Conservation (phyloP, 2,329 filamentous ascomycete genomes). For the Aureobasidium zeae region DNA sequence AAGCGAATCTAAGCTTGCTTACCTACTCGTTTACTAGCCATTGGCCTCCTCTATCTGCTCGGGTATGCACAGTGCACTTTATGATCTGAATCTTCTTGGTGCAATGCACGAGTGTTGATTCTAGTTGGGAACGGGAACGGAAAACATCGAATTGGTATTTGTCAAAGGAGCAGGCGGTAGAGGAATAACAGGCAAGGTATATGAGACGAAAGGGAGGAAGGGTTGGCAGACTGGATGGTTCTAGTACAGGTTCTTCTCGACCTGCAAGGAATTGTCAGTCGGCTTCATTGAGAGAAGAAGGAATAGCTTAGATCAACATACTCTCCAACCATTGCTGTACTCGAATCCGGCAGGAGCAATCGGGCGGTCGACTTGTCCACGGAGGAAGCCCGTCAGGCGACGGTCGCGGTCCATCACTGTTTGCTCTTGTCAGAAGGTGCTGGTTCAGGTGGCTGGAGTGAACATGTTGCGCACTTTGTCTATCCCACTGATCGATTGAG, state of each 20-base stretch:
- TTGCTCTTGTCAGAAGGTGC: neutral
- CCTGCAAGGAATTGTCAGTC: conserved; percentile 17
- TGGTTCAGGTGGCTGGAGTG: neutral
- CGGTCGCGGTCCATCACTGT: conserved; percentile 60
- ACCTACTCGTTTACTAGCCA: no score
- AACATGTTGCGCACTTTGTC: conserved; percentile 37
- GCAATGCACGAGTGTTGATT: no score
- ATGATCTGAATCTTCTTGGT: no score
- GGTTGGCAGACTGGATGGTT: neutral
- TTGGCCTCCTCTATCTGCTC: no score
- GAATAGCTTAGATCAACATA: no score
- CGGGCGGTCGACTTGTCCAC: conserved; percentile 53
- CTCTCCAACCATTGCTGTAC: conserved; percentile 59
- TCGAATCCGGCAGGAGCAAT: conserved; percentile 54
- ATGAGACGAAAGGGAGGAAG: neutral
- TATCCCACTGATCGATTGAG: conserved; percentile 55
- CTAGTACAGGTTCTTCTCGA: conserved; percentile 20
- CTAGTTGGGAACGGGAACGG: no score
- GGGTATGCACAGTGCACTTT: no score
- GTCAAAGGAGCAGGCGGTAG: neutral
- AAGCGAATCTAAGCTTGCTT: no score
- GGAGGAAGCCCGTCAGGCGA: conserved; percentile 50
- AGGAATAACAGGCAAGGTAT: neutral
- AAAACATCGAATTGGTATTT: conserved; percentile 7
- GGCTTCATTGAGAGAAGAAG: neutral